A percentile compares a stretch with the other conserved stretches of the same genome.
Evolutionary conservation across 495 filamentous ascomycete species (phyloP).

Genomic region (Xylona heveae): DNA sequence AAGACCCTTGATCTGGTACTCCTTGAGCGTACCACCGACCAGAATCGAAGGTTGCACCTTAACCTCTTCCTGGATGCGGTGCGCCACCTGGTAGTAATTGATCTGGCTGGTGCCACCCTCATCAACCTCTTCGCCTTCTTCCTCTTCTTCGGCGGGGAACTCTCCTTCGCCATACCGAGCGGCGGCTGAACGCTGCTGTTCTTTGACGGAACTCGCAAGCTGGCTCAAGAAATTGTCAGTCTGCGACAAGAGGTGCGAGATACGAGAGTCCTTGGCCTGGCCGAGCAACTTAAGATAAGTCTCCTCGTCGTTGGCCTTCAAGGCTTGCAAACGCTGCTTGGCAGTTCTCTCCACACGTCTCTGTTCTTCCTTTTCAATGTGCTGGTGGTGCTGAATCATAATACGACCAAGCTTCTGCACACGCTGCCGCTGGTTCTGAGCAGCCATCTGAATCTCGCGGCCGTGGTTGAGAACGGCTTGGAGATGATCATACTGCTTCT

Average conservation of each 20-base stretch:
- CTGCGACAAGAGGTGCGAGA: slow-evolving; percentile 85
- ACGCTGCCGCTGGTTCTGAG: slow-evolving; percentile 43
- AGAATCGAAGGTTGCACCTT: slow-evolving; percentile 62
- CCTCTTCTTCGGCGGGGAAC: slow-evolving; percentile 28
- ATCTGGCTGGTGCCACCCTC: slow-evolving; percentile 44
- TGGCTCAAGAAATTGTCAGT: slow-evolving; percentile 94
- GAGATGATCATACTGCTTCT: slow-evolving; percentile 84
- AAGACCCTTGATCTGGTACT: slow-evolving; percentile 93
- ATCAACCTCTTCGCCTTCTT: slow-evolving; percentile 46
- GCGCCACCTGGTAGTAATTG: slow-evolving; percentile 95
- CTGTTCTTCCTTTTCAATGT: slow-evolving; percentile 98
- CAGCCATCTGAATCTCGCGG: slow-evolving; percentile 33
- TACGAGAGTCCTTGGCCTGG: slow-evolving; percentile 97
- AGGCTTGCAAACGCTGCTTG: slow-evolving; percentile 95
- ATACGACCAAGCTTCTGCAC: slow-evolving; percentile 68
- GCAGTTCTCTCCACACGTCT: slow-evolving; percentile 90
- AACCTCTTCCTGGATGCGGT: slow-evolving; percentile 84
- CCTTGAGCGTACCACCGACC: slow-evolving; percentile 80
- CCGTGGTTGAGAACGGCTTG: slow-evolving; percentile 48
- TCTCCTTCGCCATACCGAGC: slow-evolving; percentile 50
- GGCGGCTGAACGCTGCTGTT: slow-evolving; percentile 66
- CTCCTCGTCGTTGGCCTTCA: slow-evolving; percentile 98
- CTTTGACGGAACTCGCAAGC: slow-evolving; percentile 77
- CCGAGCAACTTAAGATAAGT: slow-evolving; percentile 91
- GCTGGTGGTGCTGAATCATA: slow-evolving; percentile 74